These are phyloP conservation scores for Pestalotiopsis sp. DNA, from an alignment of 2,329 filamentous ascomycete species.

Conservation along the genomic window DNA sequence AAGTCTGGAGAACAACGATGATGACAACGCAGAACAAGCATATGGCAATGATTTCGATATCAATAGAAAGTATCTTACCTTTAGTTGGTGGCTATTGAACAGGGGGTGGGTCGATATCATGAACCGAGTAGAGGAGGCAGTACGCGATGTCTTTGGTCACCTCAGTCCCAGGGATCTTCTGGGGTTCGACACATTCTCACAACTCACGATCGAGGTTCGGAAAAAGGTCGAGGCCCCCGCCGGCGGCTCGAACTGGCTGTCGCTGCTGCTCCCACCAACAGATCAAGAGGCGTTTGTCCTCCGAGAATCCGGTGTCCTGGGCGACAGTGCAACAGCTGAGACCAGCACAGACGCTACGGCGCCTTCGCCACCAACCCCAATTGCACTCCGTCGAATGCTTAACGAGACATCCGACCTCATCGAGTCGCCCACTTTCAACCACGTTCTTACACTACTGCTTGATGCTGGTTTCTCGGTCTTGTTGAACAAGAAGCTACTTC, in stretches of 20 bases:
- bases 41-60: conserved; percentile 96
- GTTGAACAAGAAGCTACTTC: conserved; percentile 78
- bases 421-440: conserved; percentile 87
- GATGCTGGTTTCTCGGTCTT: conserved; percentile 86
- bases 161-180: conserved; percentile 89
- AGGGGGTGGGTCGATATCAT: conserved; percentile 84
- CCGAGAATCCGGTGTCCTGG: conserved; percentile 78
- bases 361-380: conserved; percentile 45
- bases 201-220: conserved; percentile 80
- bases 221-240: conserved; percentile 71
- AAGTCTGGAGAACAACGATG: conserved; percentile 89
- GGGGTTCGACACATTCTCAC: conserved; percentile 75
- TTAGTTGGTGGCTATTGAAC: conserved; percentile 98
- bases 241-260: conserved; percentile 70
- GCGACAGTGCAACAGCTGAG: conserved; percentile 46
- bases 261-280: conserved; percentile 77
- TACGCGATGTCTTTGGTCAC: conserved; percentile 85
- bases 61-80: conserved; percentile 91
- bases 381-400: conserved; percentile 76
- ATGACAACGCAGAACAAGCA: conserved; percentile 78
- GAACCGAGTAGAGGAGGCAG: conserved; percentile 79
- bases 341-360: conserved; percentile 30
- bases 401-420: conserved; percentile 96
- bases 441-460: conserved; percentile 83
- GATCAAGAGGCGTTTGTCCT: conserved; percentile 84